These are phyloP conservation scores for Potentilla sterilis DNA, from an alignment of 306 rosid species.

Conservation along the genomic window DNA sequence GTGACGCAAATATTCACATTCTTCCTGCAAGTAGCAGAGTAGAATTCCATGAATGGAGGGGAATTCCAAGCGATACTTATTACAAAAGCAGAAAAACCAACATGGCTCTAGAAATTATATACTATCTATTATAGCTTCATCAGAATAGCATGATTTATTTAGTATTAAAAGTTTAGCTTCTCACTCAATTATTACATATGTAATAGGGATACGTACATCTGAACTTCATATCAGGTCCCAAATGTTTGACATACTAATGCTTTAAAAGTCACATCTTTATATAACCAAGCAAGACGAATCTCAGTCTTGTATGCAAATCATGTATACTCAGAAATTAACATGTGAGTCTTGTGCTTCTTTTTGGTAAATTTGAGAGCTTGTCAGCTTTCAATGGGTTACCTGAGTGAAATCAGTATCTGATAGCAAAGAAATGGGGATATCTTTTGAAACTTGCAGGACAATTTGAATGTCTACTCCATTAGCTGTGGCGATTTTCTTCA, in stretches of 20 bases:
- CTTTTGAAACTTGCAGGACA: conserved; percentile 53
- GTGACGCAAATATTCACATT: conserved; percentile 57
- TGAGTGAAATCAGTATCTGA: conserved; percentile 69
- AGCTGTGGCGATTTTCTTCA: conserved; percentile 15
- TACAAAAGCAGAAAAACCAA: not conserved
- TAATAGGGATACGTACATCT: not conserved
- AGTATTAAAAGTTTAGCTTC: not conserved
- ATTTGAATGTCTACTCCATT: conserved; percentile 24
- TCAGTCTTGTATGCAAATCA: not conserved
- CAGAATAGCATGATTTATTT: not conserved
- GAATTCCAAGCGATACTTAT: not conserved
- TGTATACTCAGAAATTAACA: not conserved
- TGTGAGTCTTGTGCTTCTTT: not conserved
- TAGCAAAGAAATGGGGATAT: conserved; percentile 45
- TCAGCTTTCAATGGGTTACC: conserved; percentile 34
- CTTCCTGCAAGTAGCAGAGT: conserved; percentile 51
- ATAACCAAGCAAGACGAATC: not conserved
- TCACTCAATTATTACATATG: not conserved
- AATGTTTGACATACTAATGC: not conserved
- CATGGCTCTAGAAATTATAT: not conserved
- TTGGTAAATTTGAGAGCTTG: not conserved
- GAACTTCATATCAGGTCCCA: conserved; percentile 4
- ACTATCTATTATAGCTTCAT: not conserved
- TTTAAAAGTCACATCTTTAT: not conserved
- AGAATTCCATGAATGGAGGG: conserved; percentile 12